Conservation (phyloP, 2,329 filamentous ascomycete species). For the Aurifilum marmelostoma region DNA sequence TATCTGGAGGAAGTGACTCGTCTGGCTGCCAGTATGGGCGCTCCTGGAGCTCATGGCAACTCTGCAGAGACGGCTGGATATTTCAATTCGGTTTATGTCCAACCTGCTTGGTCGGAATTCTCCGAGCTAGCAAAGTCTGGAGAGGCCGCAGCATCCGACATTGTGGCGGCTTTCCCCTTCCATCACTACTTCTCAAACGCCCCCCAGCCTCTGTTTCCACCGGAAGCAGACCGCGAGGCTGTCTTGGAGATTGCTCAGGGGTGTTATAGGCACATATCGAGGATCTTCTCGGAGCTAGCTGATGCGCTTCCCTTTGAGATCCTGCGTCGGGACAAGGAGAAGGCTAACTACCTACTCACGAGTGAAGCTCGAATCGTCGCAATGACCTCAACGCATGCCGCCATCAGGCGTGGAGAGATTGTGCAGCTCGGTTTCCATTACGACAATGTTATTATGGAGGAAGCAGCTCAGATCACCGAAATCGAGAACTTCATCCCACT, state of each 20-base stretch:
- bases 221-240: conserved; percentile 65
- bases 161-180: conserved; percentile 82
- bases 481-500: conserved; percentile 96
- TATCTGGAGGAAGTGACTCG: conserved; percentile 85
- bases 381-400: conserved; percentile 98
- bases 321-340: conserved; percentile 83
- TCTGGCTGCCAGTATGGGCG: conserved; percentile 80
- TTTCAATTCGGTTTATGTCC: conserved; percentile 90
- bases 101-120: conserved; percentile 87
- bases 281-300: conserved; percentile 88
- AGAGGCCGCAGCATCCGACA: conserved; percentile 60
- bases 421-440: conserved; percentile 92
- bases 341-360: conserved; percentile 91
- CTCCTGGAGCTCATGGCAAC: conserved; percentile 91
- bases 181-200: conserved; percentile 84
- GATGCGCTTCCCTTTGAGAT: conserved; percentile 97
- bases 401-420: conserved; percentile 91
- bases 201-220: conserved; percentile 81
- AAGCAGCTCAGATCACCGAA: conserved; percentile 96
- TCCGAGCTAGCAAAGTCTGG: conserved; percentile 64
- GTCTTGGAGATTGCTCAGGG: conserved; percentile 77
- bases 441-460: conserved; percentile 97
- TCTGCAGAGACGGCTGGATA: conserved; percentile 97
- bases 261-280: conserved; percentile 85
- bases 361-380: conserved; percentile 97